phyloP scores from a whole-genome alignment of 257 asterid genomes.

The Solanum okadae region DNA sequence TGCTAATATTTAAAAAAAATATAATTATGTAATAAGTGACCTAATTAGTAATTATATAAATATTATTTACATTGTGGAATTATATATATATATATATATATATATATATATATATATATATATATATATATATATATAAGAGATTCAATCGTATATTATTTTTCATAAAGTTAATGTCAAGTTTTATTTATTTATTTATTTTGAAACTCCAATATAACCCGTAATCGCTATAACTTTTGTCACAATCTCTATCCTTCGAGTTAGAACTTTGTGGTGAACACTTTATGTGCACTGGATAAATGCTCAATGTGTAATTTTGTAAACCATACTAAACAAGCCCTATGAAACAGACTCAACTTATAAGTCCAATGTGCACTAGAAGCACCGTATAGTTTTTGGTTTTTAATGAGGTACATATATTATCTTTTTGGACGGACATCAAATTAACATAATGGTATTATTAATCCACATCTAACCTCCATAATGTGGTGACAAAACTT shows the following conservation, averaged over 20 bases:
- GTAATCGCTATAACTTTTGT: too few relatives aligned
- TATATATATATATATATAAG: too few relatives aligned
- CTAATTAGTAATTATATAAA: neutral
- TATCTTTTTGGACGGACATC: neutral
- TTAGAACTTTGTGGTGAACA: too few relatives aligned
- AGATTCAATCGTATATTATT: neutral
- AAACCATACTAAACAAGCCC: too few relatives aligned
- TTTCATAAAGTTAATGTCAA: neutral
- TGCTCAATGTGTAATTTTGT: too few relatives aligned
- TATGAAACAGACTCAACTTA: too few relatives aligned
- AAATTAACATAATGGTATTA: neutral
- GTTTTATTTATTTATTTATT: neutral
- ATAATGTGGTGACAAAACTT: neutral
- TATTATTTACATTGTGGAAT: neutral
- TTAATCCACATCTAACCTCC: neutral
- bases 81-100: too few relatives aligned
- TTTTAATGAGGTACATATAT: neutral
- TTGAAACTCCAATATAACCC: too few relatives aligned
- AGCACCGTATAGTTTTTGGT: neutral
- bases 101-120: too few relatives aligned
- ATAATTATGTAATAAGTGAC: neutral
- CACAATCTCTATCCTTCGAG: too few relatives aligned
- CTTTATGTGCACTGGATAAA: too few relatives aligned
- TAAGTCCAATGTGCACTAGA: too few relatives aligned
- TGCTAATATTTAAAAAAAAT: neutral